Conservation (phyloP, 2,329 filamentous ascomycete species). For the Pestalotiopsis sp. region DNA sequence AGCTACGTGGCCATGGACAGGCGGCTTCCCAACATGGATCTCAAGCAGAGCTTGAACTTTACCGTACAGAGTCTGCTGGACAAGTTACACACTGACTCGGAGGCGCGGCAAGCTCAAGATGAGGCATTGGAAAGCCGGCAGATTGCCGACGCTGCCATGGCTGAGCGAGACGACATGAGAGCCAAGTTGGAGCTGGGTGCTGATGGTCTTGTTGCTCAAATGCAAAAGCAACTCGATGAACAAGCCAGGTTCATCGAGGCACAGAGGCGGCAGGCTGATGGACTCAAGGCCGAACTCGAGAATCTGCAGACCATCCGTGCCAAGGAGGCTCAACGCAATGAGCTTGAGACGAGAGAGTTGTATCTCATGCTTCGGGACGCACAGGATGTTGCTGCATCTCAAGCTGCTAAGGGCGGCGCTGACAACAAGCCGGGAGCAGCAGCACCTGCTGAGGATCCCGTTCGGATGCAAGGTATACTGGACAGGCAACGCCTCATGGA, state of each 20-base stretch:
- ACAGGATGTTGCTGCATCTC: conserved; percentile 91
- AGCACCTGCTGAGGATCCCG: conserved; percentile 62
- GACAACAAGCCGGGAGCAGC: conserved; percentile 48
- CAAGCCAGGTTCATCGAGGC: conserved; percentile 89
- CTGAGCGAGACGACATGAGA: conserved; percentile 93
- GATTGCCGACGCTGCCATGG: conserved; percentile 92
- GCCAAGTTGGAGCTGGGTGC: conserved; percentile 87
- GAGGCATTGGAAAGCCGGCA: conserved; percentile 88
- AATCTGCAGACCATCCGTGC: conserved; percentile 83
- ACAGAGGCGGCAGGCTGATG: conserved; percentile 81
- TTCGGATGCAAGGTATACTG: conserved; percentile 86
- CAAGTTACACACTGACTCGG: conserved; percentile 94
- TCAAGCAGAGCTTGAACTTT: conserved; percentile 97
- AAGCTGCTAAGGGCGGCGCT: conserved; percentile 62
- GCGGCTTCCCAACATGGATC: conserved; percentile 91
- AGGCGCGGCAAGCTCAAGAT: conserved; percentile 88
- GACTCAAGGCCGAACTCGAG: conserved; percentile 85
- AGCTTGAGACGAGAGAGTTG: conserved; percentile 92
- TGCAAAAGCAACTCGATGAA: conserved; percentile 93
- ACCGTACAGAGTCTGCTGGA: conserved; percentile 94
- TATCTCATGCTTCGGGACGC: conserved; percentile 98
- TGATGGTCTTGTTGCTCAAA: conserved; percentile 87
- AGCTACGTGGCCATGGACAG: conserved; percentile 99
- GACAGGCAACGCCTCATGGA: conserved; percentile 93
- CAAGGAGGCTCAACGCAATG: conserved; percentile 91